A percentile compares a stretch with the other conserved stretches of the same genome.
phyloP scores from a whole-genome alignment of 306 rosid species.

The Begonia fuchsioides region DNA sequence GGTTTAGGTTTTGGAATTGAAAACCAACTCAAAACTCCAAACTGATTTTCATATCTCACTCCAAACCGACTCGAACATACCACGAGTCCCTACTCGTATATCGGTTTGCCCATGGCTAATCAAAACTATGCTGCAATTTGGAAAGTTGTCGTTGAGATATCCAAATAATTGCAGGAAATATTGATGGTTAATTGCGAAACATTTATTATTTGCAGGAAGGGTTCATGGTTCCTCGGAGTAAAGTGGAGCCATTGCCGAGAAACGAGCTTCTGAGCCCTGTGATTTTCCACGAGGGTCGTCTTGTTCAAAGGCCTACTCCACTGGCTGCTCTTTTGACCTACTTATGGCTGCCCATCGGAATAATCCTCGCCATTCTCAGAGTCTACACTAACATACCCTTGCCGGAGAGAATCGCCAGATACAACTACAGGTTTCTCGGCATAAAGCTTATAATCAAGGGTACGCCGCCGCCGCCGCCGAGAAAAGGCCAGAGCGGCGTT shows the following conservation, averaged over 20 bases:
- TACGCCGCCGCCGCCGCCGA: slow-evolving; percentile 72
- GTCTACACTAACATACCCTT: slow-evolving; percentile 65
- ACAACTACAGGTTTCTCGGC: slow-evolving; percentile 65
- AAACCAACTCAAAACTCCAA: too few species aligned
- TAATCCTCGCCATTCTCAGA: slow-evolving; percentile 54
- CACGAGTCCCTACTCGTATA: too few species aligned
- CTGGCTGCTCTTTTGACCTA: slow-evolving; percentile 45
- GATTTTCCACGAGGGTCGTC: slow-evolving; percentile 84
- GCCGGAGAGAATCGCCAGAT: slow-evolving; percentile 55
- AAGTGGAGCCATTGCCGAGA: slow-evolving; percentile 52
- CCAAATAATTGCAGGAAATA: too few species aligned
- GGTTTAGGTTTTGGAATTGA: too few species aligned
- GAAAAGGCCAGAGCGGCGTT: slow-evolving; percentile 58
- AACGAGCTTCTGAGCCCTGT: slow-evolving; percentile 63
- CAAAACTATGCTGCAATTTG: too few species aligned
- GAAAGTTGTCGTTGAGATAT: too few species aligned
- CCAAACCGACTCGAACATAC: too few species aligned
- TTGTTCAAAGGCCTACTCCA: slow-evolving; percentile 81
- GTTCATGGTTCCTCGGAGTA: slow-evolving; percentile 54
- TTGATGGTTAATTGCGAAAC: too few species aligned
- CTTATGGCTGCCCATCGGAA: slow-evolving; percentile 76
- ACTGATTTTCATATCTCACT: too few species aligned
- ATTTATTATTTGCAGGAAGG: slow-evolving; percentile 46
- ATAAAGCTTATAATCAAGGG: slow-evolving; percentile 59
- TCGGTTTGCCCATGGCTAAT: too few species aligned